A percentile compares a stretch with the other conserved stretches of the same genome.
phyloP scores from a whole-genome alignment of 164 flowering plant genomes.

The Dillenia suffruticosa region DNA sequence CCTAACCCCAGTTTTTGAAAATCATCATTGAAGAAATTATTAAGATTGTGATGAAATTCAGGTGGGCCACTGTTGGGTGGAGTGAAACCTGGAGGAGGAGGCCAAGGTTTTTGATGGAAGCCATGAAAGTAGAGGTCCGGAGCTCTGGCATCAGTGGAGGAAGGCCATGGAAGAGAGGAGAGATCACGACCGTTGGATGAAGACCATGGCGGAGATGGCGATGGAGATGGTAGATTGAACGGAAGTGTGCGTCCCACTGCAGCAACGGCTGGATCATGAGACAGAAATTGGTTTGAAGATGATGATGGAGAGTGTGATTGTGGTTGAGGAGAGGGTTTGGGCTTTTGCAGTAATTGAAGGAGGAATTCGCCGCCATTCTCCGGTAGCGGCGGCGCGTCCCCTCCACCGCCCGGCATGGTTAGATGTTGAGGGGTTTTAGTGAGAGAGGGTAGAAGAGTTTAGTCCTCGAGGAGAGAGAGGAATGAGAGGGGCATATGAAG shows the following conservation, averaged over 20 bases:
- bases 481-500: not conserved
- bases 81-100: conserved; percentile 15
- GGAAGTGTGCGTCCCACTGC: conserved; percentile 61
- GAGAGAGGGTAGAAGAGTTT: not conserved
- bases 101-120: conserved; percentile 31
- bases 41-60: conserved; percentile 4
- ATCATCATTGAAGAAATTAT: conserved; percentile 15
- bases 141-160: conserved; percentile 23
- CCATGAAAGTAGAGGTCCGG: conserved; percentile 27
- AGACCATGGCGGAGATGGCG: conserved; percentile 14
- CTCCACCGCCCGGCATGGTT: conserved; percentile 49
- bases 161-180: conserved; percentile 9
- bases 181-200: conserved; percentile 21
- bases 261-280: conserved; percentile 77
- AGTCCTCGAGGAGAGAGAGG: not conserved
- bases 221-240: not conserved
- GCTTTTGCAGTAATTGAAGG: conserved; percentile 61
- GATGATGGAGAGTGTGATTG: conserved; percentile 8
- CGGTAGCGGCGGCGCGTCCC: conserved; percentile 21
- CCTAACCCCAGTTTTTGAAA: conserved; percentile 28
- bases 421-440: conserved; percentile 7
- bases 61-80: conserved; percentile 1
- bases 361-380: conserved; percentile 68
- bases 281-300: not conserved
- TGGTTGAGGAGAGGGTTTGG: conserved; percentile 10